Base-by-base conservation (phyloP, 2,329 filamentous ascomycete species). In the Fusarium sp. region DNA sequence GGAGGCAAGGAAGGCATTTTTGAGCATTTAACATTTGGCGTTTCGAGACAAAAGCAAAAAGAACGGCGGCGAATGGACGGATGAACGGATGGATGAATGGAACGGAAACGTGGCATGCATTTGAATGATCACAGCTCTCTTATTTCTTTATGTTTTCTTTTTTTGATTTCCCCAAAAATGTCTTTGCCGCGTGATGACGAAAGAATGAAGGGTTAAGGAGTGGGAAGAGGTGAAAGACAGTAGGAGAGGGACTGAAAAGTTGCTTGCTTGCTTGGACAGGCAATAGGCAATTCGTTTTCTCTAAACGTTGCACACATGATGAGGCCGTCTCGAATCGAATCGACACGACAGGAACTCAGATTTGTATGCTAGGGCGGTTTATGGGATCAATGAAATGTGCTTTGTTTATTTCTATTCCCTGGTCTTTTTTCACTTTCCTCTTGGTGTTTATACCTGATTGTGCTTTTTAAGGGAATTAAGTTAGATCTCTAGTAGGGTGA, bases 31-130 rank as follows among this genome's bases (percentile, higher is more conserved):
- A 69, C 69, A 70, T 73, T 69, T 65, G 74, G 74, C 74, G 74
- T 76, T 76, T 74, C 74, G 74, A 76, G 72, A 73, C 72, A 74
- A 75, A 75, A 71, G 71, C 68, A 69, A 76, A 74, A 76, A 75
- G 74, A 75, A 74, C 69, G 74, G 72, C 57, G 74, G 74, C 74
- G 74, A 75, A 74, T 73, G 74, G 73, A 75, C 66, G 73, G 66
- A 72, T 74, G 73, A 73, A 75, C 65, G 67, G 62, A 75, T 70
- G 72, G 63, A 74, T 75, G 73, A 74, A 72, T 69, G 73, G 72
- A 75, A 74, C 64, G 71, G 74, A 75, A 75, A 75, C 74, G 74
- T 75, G 74, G 72, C 67, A 75, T 76, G 74, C 74, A 74, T 75
- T 74, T 76, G 70, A 75, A 75, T 75, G 72, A 75, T 76, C 52